Percentiles rank a stretch among this genome's conserved stretches.
Evolutionary conservation across 2,329 filamentous ascomycete genomes (phyloP).

Genomic region (Penicillium palitans): DNA sequence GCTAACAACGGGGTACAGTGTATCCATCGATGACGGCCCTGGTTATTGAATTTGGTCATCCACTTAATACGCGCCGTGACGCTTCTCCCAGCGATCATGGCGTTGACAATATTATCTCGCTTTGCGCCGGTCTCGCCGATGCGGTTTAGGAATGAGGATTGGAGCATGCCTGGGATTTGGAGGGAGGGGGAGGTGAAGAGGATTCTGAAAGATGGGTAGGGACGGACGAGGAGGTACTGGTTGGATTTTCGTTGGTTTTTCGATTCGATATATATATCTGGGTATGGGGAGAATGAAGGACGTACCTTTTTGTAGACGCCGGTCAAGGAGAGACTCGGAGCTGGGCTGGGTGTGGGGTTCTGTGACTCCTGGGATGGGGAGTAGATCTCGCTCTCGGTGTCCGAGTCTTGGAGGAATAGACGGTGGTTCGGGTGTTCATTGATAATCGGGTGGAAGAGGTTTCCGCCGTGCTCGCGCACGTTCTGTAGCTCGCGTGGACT

Average conservation of each 20-base stretch:
- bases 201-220: constrained; percentile 64
- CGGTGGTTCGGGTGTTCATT: constrained; percentile 13
- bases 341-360: background rate
- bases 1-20: constrained; percentile 73
- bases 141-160: constrained; percentile 52
- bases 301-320: constrained; percentile 60
- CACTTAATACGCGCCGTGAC: constrained; percentile 74
- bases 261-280: accelerated
- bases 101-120: constrained; percentile 54
- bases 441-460: constrained; percentile 35
- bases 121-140: constrained; percentile 52
- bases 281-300: background rate
- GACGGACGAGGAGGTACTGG: constrained; percentile 51
- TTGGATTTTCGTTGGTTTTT: background rate
- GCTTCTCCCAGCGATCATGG: constrained; percentile 66
- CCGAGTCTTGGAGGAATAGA: constrained; percentile 17
- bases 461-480: constrained; percentile 63
- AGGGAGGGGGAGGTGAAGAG: constrained; percentile 69
- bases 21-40: constrained; percentile 71
- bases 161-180: constrained; percentile 66
- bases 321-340: constrained; percentile 17
- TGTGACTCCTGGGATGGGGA: background rate
- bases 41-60: constrained; percentile 55
- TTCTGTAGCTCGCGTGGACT: constrained; percentile 66
- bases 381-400: constrained; percentile 13